Percentiles rank a stretch among this genome's conserved stretches.
Conservation (phyloP, 768 basidiomycete genomes). For the Naganishia vishniacii region DNA sequence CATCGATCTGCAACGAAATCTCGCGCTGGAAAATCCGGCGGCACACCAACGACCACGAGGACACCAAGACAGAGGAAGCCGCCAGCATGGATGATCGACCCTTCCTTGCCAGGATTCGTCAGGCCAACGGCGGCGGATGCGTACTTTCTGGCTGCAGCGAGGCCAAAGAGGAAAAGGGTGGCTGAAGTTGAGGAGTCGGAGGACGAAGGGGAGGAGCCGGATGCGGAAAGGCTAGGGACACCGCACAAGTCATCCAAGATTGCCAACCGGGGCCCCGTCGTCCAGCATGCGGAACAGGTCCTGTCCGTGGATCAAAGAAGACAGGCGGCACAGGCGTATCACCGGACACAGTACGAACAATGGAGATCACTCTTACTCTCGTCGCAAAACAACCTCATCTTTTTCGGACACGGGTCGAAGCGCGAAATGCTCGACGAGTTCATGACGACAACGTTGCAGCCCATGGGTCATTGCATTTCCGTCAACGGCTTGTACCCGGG, state of each 20-base stretch:
- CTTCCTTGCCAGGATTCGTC: conserved; percentile 47
- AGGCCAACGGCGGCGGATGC: conserved; percentile 72
- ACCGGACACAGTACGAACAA: conserved; percentile 7
- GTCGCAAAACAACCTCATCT: conserved; percentile 74
- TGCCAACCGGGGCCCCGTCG: background rate
- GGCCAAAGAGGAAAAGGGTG: conserved; percentile 54
- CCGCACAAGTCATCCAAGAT: conserved; percentile 1
- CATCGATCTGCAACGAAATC: conserved; percentile 1
- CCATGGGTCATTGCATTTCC: conserved; percentile 66
- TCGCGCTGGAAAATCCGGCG: background rate
- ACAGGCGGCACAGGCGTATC: background rate
- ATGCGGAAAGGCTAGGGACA: conserved; percentile 6
- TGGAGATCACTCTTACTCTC: conserved; percentile 9
- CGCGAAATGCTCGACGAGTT: conserved; percentile 68
- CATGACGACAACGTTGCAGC: conserved; percentile 57
- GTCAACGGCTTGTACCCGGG: conserved; percentile 72
- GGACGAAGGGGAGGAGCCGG: conserved; percentile 41
- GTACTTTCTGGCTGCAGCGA: conserved; percentile 59
- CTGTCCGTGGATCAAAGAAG: background rate
- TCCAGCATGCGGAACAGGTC: conserved; percentile 6
- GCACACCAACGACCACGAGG: conserved; percentile 9
- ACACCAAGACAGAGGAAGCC: conserved; percentile 4
- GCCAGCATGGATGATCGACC: conserved; percentile 20
- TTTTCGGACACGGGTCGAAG: conserved; percentile 89
- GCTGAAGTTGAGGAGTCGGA: conserved; percentile 29